Evolutionary conservation across 164 flowering plant species (phyloP).

Genomic region (Aristolochia contorta): DNA sequence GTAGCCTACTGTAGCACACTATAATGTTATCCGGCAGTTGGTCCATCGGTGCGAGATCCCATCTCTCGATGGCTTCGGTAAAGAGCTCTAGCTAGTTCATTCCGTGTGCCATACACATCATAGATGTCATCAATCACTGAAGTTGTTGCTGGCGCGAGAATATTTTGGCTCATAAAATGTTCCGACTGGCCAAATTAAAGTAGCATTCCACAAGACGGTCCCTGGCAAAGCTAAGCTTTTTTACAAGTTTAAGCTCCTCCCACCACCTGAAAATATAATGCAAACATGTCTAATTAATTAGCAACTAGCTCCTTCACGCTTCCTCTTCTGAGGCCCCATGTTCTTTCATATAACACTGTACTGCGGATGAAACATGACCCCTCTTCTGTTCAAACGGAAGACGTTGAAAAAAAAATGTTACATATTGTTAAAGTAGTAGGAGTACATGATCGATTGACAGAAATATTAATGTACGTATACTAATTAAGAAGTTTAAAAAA

Average conservation of each 20-base stretch:
- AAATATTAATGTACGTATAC: no score
- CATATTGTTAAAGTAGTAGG: background rate
- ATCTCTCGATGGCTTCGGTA: background rate
- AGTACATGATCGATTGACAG: background rate
- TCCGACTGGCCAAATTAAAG: conserved; percentile 1
- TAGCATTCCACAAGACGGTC: conserved; percentile 3
- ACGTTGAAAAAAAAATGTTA: background rate
- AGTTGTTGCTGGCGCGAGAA: background rate
- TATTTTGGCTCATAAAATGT: background rate
- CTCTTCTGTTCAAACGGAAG: conserved; percentile 30
- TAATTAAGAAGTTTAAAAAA: no score
- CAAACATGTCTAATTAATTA: background rate
- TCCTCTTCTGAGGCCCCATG: conserved; percentile 19
- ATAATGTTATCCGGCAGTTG: no score
- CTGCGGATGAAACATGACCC: conserved; percentile 21
- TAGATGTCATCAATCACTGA: conserved; percentile 6
- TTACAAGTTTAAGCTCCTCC: background rate
- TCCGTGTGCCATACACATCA: conserved; percentile 1
- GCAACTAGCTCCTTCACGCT: background rate
- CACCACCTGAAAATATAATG: conserved; percentile 4
- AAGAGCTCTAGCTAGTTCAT: conserved; percentile 3
- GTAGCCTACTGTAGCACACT: background rate
- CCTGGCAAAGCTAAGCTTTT: background rate
- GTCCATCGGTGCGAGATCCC: no score
- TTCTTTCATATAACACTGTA: conserved; percentile 12